Evolutionary conservation across 2,329 filamentous ascomycete genomes (phyloP), one percentile per base, ranked within the genome.

Genomic region (Ceratocystis lukuohia): DNA sequence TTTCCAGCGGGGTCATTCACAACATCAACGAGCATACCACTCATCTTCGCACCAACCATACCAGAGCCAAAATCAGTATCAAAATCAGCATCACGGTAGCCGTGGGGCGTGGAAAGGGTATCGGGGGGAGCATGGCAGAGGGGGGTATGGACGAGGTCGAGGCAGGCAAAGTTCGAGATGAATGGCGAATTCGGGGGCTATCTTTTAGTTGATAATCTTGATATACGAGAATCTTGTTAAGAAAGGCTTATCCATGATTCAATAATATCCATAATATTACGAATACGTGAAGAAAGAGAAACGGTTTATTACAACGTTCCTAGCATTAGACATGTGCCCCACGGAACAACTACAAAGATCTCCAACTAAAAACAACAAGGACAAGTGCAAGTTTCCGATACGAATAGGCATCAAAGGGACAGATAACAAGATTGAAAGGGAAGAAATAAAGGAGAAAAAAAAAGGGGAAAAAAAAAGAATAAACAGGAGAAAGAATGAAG

Each of bases 381-480:
- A 41, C 37, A 61, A 57, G 53, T 33, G 37, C 37, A 10, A 57
- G 22, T 33, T 57, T 56, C 33, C 30, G 45, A 62, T 62, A 56
- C 20, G 59, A 45, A 62, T 28, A 57, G 37, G 17, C 7, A 59
- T 28, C 22, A 67, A 64, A 67, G 28, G 28, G 8, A 17, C 1
- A 63, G 22, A 28, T 33, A 46, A 63, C 63, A 15, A 10, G 30
- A 57, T 17, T 5, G 3, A 57, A 50, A 50, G 46, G 22, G 20
- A 50, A 25, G 69, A 72, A 30, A 69, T 69, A n/a, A 66, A 70
- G 6, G 68, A 69, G 67, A 64, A 1, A 66, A 69, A 56, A 69
- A 70, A 5, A 70, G 69, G 67, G 62, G 1, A 1, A 1, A 66
- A 69, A 56, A 69, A 71, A 5, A 70, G 69, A 61, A 69, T 66